Evolutionary conservation across 805 yeast genomes (phyloP).

Genomic region (Ogataea wickerhamii): DNA sequence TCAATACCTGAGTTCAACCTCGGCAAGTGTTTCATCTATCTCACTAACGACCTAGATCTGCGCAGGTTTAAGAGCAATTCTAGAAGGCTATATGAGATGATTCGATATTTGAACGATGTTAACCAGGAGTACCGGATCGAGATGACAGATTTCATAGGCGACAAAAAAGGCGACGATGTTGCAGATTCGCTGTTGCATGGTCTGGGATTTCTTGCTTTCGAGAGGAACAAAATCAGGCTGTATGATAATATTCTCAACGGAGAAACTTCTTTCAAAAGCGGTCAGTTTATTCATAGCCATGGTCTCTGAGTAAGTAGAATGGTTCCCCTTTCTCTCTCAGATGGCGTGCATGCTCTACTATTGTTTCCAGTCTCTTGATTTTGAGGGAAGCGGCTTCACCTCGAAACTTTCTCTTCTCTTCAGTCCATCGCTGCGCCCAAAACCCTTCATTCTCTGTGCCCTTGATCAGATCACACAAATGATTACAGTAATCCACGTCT

Average conservation of each 20-base stretch:
- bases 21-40: not conserved
- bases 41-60: not conserved
- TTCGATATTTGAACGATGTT: constrained; percentile 20
- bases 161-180: constrained; percentile 57
- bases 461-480: constrained; percentile 35
- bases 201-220: constrained; percentile 46
- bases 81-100: constrained; percentile 26
- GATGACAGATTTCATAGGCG: constrained; percentile 14
- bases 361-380: constrained; percentile 25
- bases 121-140: constrained; percentile 10
- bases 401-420: constrained; percentile 24
- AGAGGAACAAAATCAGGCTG: constrained; percentile 25
- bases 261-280: too few species aligned
- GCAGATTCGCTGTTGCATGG: constrained; percentile 66
- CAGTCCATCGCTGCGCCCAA: constrained; percentile 31
- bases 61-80: constrained; percentile 13
- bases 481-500: constrained; percentile 58
- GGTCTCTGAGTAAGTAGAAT: constrained; percentile 24
- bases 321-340: constrained; percentile 24
- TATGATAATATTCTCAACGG: constrained; percentile 5
- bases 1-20: constrained; percentile 3
- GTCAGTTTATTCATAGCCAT: too few species aligned
- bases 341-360: constrained; percentile 28
- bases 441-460: constrained; percentile 36
- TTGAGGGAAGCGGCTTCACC: constrained; percentile 26